Percentiles rank a stretch among this genome's conserved stretches.
Evolutionary conservation across 1,139 yeast species (phyloP).

Genomic region (Zygotorulaspora mrakii): DNA sequence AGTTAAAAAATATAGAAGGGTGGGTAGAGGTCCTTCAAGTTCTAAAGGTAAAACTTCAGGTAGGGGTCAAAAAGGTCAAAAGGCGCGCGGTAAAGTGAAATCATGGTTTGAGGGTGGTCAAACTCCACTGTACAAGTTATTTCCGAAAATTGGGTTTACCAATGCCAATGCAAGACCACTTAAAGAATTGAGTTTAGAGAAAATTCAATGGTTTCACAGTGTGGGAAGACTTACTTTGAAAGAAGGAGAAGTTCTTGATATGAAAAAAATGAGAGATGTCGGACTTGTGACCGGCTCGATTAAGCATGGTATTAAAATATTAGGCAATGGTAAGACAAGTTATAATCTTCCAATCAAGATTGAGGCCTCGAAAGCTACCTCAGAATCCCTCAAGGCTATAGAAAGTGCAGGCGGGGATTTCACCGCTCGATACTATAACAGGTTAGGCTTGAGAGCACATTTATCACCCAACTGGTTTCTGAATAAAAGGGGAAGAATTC

Average conservation of each 20-base stretch:
- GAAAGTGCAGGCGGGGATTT: conserved; percentile 70
- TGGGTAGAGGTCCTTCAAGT: conserved; percentile 97
- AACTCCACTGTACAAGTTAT: conserved; percentile 83
- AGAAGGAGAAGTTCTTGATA: conserved; percentile 54
- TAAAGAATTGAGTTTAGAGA: conserved; percentile 52
- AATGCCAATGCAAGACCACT: conserved; percentile 50
- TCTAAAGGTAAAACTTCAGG: conserved; percentile 93
- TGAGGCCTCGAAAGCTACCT: conserved; percentile 80
- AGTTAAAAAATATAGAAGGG: conserved; percentile 53
- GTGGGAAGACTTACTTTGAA: conserved; percentile 65
- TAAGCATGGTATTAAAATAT: conserved; percentile 76
- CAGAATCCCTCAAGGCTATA: conserved; percentile 66
- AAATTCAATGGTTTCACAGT: conserved; percentile 60
- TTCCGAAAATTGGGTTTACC: conserved; percentile 88
- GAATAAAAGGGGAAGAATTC: conserved; percentile 69
- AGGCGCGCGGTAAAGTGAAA: conserved; percentile 87
- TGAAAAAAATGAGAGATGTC: conserved; percentile 64
- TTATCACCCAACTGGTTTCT: conserved; percentile 69
- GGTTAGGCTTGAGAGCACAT: conserved; percentile 66
- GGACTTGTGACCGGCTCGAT: conserved; percentile 71
- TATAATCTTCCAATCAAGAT: conserved; percentile 63
- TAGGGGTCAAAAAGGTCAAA: conserved; percentile 98
- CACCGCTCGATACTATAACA: conserved; percentile 67
- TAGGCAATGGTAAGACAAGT: conserved; percentile 60
- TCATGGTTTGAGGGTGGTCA: conserved; percentile 99